Base-by-base conservation (phyloP, 2,329 filamentous ascomycete species). In the Monascus ruber region DNA sequence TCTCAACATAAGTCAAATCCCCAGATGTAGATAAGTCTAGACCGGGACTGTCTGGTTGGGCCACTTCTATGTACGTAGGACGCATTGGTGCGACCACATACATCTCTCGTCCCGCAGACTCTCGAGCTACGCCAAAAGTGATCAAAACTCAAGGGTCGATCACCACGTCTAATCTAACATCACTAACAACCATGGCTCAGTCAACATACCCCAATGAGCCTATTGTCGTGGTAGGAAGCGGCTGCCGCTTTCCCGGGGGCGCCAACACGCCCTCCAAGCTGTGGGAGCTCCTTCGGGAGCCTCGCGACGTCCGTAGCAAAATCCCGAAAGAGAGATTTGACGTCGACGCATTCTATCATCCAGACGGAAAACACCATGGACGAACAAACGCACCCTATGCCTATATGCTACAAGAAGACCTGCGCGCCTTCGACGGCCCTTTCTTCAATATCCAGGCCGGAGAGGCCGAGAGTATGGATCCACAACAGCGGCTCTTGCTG, bases 401-500 rank as follows among this genome's bases (percentile, higher is more conserved):
- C 4, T 49, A 61, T 27, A 60, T 59, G 28, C 46, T 63, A 1
- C 34, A 51, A 1, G 53, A 59, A 26, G 47, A 59, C 28, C 45
- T 55, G 0, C 41, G 28, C 1, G 26, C 25, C 10, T 52, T 63
- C 10, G 60, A 64, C 42, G 43, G 49, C 1, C 41, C 50, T 1
- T 60, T 62, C 40, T 64, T 59, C 40, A 48, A 51, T 4, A 48
- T 62, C 29, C 48, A 42, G 6, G 44, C 44, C n/a, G 48, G 33
- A 4, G 59, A 63, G 36, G 42, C 53, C 5, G 39, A 49, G 31
- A 47, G 42, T 3, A 26, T 56, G 10, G 60, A 63, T 33, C 59
- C 60, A 0, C 58, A 61, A 37, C 58, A 62, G 34, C 46, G 58
- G 1, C 38, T 56, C 27, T 39, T 61, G 2, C 44, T 64, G 34